Conservation (phyloP, 257 asterid genomes). For the Ballota nigra region DNA sequence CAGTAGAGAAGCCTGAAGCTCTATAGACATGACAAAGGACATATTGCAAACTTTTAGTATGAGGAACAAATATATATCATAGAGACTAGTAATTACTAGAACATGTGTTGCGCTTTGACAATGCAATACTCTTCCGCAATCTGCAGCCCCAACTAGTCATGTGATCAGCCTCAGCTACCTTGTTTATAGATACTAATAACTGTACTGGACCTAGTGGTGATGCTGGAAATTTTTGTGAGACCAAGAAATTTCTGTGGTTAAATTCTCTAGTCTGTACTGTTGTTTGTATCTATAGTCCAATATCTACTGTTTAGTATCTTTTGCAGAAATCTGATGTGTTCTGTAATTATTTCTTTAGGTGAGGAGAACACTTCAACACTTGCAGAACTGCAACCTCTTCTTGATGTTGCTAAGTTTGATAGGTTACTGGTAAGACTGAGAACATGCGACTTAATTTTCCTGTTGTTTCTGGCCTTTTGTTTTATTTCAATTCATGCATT, state of each 20-base stretch:
- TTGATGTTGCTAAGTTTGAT: conserved; percentile 63
- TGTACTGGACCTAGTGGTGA: neutral
- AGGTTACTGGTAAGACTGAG: conserved; percentile 71
- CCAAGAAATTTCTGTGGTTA: conserved; percentile 10
- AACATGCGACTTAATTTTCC: conserved; percentile 18
- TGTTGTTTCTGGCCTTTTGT: conserved; percentile 12
- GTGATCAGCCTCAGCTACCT: conserved; percentile 2
- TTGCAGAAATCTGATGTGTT: conserved; percentile 17
- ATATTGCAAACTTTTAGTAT: neutral
- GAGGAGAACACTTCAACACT: conserved; percentile 44
- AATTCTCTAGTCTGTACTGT: neutral
- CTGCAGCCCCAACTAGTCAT: neutral
- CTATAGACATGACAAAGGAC: too few relatives aligned
- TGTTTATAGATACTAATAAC: neutral
- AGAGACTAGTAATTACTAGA: neutral
- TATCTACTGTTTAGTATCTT: neutral
- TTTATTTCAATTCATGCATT: neutral
- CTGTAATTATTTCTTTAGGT: conserved; percentile 32
- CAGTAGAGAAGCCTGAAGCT: too few relatives aligned
- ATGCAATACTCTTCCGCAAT: neutral
- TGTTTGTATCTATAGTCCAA: neutral
- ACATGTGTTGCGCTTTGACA: neutral
- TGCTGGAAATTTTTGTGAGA: conserved; percentile 9
- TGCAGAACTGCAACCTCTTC: conserved; percentile 51
- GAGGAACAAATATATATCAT: neutral